These are phyloP conservation scores for Eucommia ulmoides DNA, from an alignment of 257 asterid genomes.

Conservation along the genomic window DNA sequence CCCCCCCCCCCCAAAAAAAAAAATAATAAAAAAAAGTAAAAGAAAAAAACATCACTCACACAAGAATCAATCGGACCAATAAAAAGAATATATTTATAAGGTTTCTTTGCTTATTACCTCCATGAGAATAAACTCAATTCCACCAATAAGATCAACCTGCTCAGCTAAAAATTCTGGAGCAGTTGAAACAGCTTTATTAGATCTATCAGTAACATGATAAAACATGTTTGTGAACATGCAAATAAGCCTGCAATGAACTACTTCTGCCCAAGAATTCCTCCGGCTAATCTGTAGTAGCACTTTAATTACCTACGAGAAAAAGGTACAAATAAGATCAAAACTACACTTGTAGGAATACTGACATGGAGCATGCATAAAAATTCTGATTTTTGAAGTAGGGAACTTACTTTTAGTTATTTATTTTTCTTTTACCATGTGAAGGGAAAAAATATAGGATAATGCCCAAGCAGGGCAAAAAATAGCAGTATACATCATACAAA, in stretches of 20 bases:
- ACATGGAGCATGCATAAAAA: neutral
- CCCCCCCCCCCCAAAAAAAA: too few relatives aligned
- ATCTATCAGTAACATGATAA: conserved; percentile 62
- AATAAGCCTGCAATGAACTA: conserved; percentile 88
- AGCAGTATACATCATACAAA: too few relatives aligned
- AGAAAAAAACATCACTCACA: too few relatives aligned
- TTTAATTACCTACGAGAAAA: conserved; percentile 61
- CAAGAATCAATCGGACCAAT: too few relatives aligned
- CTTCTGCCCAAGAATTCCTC: conserved; percentile 91
- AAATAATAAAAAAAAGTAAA: too few relatives aligned
- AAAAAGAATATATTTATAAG: too few relatives aligned
- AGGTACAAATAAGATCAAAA: neutral
- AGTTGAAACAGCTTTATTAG: conserved; percentile 51
- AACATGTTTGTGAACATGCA: conserved; percentile 93
- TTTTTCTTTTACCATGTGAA: too few relatives aligned
- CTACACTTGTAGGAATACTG: neutral
- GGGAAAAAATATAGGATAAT: too few relatives aligned
- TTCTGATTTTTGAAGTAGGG: too few relatives aligned
- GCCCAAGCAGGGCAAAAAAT: too few relatives aligned
- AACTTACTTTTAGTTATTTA: too few relatives aligned
- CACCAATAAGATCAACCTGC: conserved; percentile 95
- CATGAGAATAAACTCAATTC: conserved; percentile 74
- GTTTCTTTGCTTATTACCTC: too few relatives aligned
- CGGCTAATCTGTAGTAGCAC: conserved; percentile 72
- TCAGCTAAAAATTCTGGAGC: conserved; percentile 56